phyloP scores from a whole-genome alignment of 768 basidiomycete genomes.

The Nidularia pulvinata region DNA sequence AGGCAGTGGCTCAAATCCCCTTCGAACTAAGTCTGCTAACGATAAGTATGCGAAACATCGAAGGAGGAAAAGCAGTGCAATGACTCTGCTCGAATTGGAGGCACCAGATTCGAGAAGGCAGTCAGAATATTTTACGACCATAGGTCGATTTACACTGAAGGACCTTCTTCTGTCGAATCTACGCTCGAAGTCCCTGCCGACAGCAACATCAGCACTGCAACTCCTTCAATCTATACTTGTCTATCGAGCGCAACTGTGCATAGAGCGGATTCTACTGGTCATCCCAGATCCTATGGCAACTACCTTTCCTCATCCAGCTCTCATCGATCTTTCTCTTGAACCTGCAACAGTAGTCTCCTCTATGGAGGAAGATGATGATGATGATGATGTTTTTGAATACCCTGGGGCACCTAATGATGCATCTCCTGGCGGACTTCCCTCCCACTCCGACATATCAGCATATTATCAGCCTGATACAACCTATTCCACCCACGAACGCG shows the following conservation, averaged over 20 bases:
- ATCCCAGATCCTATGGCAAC: constrained; percentile 74
- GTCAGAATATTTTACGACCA: constrained; percentile 84
- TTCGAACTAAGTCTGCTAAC: constrained; percentile 18
- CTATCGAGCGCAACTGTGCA: constrained; percentile 62
- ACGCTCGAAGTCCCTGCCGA: constrained; percentile 60
- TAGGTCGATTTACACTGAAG: constrained; percentile 89
- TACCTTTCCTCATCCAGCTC: constrained; percentile 63
- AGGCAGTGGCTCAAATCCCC: constrained; percentile 28
- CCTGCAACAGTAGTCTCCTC: constrained; percentile 6
- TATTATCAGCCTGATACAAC: constrained; percentile 72
- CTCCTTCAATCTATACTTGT: constrained; percentile 76
- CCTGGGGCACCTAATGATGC: constrained; percentile 32
- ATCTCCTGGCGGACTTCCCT: constrained; percentile 2
- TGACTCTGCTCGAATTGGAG: constrained; percentile 88
- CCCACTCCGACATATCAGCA: constrained; percentile 20
- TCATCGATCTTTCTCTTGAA: constrained; percentile 13
- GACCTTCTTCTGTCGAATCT: constrained; percentile 86
- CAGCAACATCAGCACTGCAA: constrained; percentile 78
- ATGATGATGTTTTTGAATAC: constrained; percentile 47
- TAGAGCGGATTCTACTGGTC: constrained; percentile 70
- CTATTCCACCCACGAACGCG: constrained; percentile 79
- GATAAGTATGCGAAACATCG: constrained; percentile 47
- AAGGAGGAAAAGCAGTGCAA: constrained; percentile 83
- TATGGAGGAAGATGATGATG: constrained; percentile 35
- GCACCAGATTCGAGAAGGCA: constrained; percentile 69